Evolutionary conservation across 345 rosid species (phyloP), one percentile per base, ranked within the genome.

Genomic region (Sonneratia caseolaris): DNA sequence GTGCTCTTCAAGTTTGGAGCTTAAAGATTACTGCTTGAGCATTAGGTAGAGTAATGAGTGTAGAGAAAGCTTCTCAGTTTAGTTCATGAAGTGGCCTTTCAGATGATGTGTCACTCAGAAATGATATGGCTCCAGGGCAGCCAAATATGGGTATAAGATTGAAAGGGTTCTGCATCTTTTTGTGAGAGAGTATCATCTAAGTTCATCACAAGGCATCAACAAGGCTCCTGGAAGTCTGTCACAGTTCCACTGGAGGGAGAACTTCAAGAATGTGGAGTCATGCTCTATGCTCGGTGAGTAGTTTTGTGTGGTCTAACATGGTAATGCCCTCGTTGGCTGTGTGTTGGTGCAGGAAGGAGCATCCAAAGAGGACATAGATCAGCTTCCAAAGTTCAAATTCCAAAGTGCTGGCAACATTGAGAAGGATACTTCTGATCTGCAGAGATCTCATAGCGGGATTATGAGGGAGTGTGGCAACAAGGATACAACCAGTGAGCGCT

Each of bases 321-420:
- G 3, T 10, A 70, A 37, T 55, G 66, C 64, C 13, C 53, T 48
- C 68, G 38, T n/a, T 57, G 32, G 12, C 74, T 73, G 77, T 69
- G 43, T 68, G 73, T 62, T 27, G 38, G 73, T 81, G 72, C 89
- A 95, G 99, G 99, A 92, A 83, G 97, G 97, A 77, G 97, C 99
- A 70, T 79, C 99, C 24, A 87, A 79, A 80, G 97, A 95, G 81
- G 99, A 92, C 79, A 85, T 95, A 75, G 97, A 90, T 53, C 90
- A 82, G 79, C 83, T 94, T 48, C 79, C 91, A 19, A 92, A 90
- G 79, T 95, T 82, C 80, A 92, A 84, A 82, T 95, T 88, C 76
- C 88, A 80, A 53, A 86, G 77, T 72, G 61, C 73, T 69, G 77
- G 75, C 45, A 73, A 79, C 27, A 55, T 76, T 55, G 90, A 87